phyloP scores from a whole-genome alignment of 306 rosid genomes.

The Amphicarpaea edgeworthii region DNA sequence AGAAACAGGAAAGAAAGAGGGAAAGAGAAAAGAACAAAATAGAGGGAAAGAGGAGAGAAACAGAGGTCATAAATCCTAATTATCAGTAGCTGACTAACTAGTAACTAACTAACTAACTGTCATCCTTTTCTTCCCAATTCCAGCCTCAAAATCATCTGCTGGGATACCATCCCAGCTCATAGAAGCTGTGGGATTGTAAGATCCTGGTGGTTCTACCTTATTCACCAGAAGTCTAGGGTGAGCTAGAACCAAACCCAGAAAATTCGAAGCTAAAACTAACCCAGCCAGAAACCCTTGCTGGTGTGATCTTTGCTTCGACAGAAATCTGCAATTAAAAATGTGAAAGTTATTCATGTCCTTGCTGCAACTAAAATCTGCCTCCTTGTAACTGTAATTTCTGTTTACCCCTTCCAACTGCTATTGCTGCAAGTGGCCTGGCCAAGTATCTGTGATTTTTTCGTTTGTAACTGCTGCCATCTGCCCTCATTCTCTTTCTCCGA shows the following conservation, averaged over 20 bases:
- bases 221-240: neutral
- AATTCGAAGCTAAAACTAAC: neutral
- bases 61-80: too few species aligned
- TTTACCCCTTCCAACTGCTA: neutral
- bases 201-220: neutral
- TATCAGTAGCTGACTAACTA: too few species aligned
- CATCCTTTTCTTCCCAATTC: too few species aligned
- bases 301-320: neutral
- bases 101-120: too few species aligned
- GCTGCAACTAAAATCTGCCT: constrained; percentile 8
- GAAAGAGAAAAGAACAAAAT: too few species aligned
- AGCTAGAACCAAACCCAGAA: constrained; percentile 10
- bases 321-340: neutral
- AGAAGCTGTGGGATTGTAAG: neutral
- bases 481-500: neutral
- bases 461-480: too few species aligned
- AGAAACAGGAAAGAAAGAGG: too few species aligned
- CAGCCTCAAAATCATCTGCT: neutral
- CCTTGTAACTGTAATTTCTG: constrained; percentile 6
- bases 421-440: neutral
- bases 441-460: too few species aligned
- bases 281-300: neutral
- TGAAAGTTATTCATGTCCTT: constrained; percentile 2
- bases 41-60: too few species aligned
- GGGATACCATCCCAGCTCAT: neutral